Conservation (phyloP, 1,139 yeast genomes). For the Yamadazyma jaroonii region DNA sequence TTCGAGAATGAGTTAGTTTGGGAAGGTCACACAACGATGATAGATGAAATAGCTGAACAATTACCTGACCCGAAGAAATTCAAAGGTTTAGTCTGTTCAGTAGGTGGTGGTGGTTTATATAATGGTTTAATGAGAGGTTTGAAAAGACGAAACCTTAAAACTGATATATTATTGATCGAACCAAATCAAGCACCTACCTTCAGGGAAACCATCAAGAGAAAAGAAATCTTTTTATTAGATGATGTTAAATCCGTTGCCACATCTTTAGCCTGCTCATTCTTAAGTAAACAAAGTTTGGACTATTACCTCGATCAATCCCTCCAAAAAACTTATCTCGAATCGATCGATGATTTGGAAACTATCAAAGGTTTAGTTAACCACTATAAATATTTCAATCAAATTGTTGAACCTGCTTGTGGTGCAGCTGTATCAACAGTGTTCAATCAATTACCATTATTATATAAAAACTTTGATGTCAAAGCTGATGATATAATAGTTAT, state of each 20-base stretch:
- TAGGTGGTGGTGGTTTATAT: constrained; percentile 45
- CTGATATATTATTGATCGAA: constrained; percentile 33
- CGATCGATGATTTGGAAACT: constrained; percentile 37
- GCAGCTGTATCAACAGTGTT: constrained; percentile 32
- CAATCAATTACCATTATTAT: constrained; percentile 20
- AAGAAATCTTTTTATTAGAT: constrained; percentile 25
- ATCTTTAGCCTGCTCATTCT: constrained; percentile 40
- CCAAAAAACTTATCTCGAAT: constrained; percentile 20
- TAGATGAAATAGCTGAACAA: constrained; percentile 30
- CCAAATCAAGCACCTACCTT: constrained; percentile 41
- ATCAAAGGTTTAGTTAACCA: constrained; percentile 27
- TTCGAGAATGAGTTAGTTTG: constrained; percentile 37
- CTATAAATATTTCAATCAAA: constrained; percentile 21
- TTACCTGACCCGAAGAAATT: constrained; percentile 20
- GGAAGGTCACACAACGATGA: constrained; percentile 39
- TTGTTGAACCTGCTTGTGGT: constrained; percentile 45
- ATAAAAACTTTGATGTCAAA: constrained; percentile 20
- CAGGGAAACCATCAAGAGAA: constrained; percentile 26
- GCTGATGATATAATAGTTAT: constrained; percentile 33
- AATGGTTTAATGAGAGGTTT: constrained; percentile 37
- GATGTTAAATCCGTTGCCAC: constrained; percentile 35
- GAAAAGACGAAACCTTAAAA: constrained; percentile 16
- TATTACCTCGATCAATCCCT: constrained; percentile 19
- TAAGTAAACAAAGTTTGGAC: constrained; percentile 26
- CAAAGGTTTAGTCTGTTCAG: constrained; percentile 38